Evolutionary conservation across 805 yeast species (phyloP).

Genomic region (Hanseniaspora taiwanica): DNA sequence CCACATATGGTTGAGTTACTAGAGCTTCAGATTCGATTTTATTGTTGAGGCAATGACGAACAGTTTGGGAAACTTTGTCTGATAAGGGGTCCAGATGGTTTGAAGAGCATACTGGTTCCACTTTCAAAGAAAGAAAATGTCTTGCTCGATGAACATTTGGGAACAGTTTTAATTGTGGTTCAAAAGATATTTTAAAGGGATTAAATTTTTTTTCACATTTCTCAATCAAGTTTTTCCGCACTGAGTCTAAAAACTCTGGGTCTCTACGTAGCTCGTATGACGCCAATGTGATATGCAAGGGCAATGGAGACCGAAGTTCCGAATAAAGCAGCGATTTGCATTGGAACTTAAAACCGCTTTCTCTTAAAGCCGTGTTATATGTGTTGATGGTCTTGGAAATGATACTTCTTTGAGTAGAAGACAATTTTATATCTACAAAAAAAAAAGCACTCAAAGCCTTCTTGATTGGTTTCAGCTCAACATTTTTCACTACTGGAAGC

Average conservation of each 20-base stretch:
- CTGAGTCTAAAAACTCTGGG: slow-evolving; percentile 8
- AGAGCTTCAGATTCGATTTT: too few relatives aligned
- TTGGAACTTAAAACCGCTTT: neutral
- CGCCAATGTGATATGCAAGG: slow-evolving; percentile 18
- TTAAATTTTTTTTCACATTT: neutral
- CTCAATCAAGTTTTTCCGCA: neutral
- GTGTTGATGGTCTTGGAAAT: slow-evolving; percentile 7
- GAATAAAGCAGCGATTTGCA: slow-evolving; percentile 12
- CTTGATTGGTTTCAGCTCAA: neutral
- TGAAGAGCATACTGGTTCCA: neutral
- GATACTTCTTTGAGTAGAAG: slow-evolving; percentile 7
- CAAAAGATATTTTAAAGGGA: slow-evolving; percentile 1
- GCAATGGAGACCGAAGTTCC: slow-evolving; percentile 16
- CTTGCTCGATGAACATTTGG: slow-evolving; percentile 3
- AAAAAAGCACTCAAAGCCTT: slow-evolving; percentile 10
- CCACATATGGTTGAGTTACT: too few relatives aligned
- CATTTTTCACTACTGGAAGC: too few relatives aligned
- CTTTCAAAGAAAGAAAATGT: slow-evolving; percentile 5
- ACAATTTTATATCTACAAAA: slow-evolving; percentile 17
- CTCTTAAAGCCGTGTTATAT: neutral
- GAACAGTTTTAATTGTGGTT: slow-evolving; percentile 4
- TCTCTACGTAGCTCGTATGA: slow-evolving; percentile 7
- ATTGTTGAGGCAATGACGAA: too few relatives aligned
- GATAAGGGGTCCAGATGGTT: neutral
- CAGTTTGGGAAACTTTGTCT: too few relatives aligned